Percentiles rank a stretch among this genome's conserved stretches.
Evolutionary conservation across 345 rosid species (phyloP).

Genomic region (Moricandia arvensis): DNA sequence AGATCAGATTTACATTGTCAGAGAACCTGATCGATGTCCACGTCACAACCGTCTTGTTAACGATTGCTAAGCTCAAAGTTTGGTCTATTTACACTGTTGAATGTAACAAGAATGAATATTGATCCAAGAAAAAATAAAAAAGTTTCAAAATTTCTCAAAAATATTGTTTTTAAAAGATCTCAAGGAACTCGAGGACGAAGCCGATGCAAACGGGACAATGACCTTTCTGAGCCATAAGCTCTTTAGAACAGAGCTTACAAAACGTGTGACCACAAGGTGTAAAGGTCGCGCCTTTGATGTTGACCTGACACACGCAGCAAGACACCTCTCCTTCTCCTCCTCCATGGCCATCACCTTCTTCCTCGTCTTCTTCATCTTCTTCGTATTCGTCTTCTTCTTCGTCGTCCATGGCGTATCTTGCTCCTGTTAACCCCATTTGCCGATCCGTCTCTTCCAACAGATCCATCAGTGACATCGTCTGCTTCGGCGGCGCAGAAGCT

Average conservation of each 20-base stretch:
- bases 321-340: slow-evolving; percentile 47
- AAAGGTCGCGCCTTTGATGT: slow-evolving; percentile 81
- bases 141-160: not conserved
- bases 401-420: slow-evolving; percentile 51
- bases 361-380: slow-evolving; percentile 45
- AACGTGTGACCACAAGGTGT: slow-evolving; percentile 92
- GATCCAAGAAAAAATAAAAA: not conserved
- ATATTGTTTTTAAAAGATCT: slow-evolving; percentile 56
- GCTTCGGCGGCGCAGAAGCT: slow-evolving; percentile 21
- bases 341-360: slow-evolving; percentile 21
- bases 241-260: slow-evolving; percentile 91
- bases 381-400: slow-evolving; percentile 39
- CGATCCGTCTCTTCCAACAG: slow-evolving; percentile 78
- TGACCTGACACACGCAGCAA: slow-evolving; percentile 85
- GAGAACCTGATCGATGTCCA: slow-evolving; percentile 59
- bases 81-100: slow-evolving; percentile 1
- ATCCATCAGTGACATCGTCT: slow-evolving; percentile 86
- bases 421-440: slow-evolving; percentile 62
- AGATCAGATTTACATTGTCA: slow-evolving; percentile 80
- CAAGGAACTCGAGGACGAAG: slow-evolving; percentile 77
- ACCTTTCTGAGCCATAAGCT: slow-evolving; percentile 85
- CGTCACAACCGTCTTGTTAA: slow-evolving; percentile 21
- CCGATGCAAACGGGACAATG: slow-evolving; percentile 88
- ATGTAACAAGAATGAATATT: not conserved
- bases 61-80: slow-evolving; percentile 23